Evolutionary conservation across 495 filamentous ascomycete genomes (phyloP).

Genomic region (Tuber melanosporum): DNA sequence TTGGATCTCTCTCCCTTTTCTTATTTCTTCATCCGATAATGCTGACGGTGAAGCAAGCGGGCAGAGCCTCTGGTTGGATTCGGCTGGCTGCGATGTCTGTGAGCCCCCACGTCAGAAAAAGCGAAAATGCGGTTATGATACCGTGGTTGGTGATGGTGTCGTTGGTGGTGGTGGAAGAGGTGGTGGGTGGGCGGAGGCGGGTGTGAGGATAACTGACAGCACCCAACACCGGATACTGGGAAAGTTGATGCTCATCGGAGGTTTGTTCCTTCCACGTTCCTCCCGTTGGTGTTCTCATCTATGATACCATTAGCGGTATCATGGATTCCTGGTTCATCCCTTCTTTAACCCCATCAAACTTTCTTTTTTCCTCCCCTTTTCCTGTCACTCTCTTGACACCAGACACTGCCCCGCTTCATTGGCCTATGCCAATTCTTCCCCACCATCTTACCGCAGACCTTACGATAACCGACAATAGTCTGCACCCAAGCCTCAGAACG

Average conservation of each 20-base stretch:
- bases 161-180: not conserved
- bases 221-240: not conserved
- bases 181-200: not conserved
- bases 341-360: not conserved
- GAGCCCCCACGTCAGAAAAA: not conserved
- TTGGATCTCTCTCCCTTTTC: not conserved
- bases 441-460: not conserved
- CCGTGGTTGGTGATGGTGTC: not conserved
- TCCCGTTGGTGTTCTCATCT: not conserved
- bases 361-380: not conserved
- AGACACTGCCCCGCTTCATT: not conserved
- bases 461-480: not conserved
- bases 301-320: not conserved
- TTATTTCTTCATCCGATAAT: not conserved
- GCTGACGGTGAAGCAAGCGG: not conserved
- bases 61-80: not conserved
- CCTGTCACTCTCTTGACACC: not conserved
- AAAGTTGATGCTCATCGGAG: not conserved
- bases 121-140: not conserved
- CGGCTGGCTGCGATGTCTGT: not conserved
- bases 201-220: not conserved
- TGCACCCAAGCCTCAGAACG: not conserved
- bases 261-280: not conserved
- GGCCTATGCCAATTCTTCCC: not conserved
- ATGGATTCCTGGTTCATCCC: not conserved